Evolutionary conservation across 495 filamentous ascomycete species (phyloP), one percentile per base, ranked within the genome.

Genomic region (Xylaria longipes): DNA sequence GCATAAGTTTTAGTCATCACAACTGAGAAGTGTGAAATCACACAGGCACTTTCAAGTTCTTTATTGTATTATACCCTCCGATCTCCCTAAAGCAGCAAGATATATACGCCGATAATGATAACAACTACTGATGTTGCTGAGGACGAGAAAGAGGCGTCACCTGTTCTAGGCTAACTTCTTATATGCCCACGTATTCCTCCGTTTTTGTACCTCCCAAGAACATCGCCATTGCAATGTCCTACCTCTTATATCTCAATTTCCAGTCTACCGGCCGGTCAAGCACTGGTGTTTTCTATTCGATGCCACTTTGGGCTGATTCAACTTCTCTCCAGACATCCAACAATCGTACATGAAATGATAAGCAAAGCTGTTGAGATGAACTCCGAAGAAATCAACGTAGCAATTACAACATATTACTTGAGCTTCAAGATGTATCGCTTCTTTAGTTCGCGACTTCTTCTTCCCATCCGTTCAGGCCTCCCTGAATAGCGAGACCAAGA

Each of bases 401-500:
- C 73, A 63, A 79, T 79, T 80, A 79, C 75, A 81, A 78, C 76
- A 77, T 73, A 75, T 77, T 78, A 78, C 58, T 69, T 33, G 25
- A 43, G 29, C 31, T 54, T 27, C 17, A 71, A 70, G 25, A 35
- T 20, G 45, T 17, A 45, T 4, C 56, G 60, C 41, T 57, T 62
- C 22, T 69, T 79, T 71, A 87, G 77, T 86, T 86, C 37, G 80
- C 83, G 64, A 87, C 84, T 73, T 89, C 87, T 79, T 89, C 87
- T 75, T 87, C 87, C 48, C 85, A 85, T 83, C 87, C 85, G 50
- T 87, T 87, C 65, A 88, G 75, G 31, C 81, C 83, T 14, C 84
- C 84, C 71, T 87, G 83, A 57, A 87, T 84, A 27, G 82, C 85
- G 7, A 88, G 80, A 1, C 86, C 86, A 41, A 82, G 84, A 1